Base-by-base conservation (phyloP, 2,329 filamentous ascomycete species). In the Xenosphaeropsis pyriputrescens region DNA sequence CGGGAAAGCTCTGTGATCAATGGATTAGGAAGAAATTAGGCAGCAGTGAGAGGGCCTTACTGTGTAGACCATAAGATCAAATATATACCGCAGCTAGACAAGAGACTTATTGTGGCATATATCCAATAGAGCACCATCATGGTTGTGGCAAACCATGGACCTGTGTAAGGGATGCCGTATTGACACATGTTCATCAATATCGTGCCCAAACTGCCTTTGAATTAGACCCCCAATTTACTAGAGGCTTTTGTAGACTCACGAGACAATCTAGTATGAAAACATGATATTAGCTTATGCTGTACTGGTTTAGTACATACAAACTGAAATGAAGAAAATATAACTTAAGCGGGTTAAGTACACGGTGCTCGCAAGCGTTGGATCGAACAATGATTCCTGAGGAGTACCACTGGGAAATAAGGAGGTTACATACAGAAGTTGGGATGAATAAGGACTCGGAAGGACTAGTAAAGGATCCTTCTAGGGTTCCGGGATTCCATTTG, bases 371-470 rank as follows among this genome's bases (percentile, higher is more conserved):
- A n/a, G n/a, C n/a, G n/a, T n/a, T n/a, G n/a, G n/a, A n/a, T n/a
- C n/a, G n/a, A n/a, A n/a, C n/a, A n/a, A n/a, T n/a, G n/a, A n/a
- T n/a, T n/a, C n/a, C n/a, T n/a, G n/a, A n/a, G n/a, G n/a, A n/a
- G n/a, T n/a, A n/a, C n/a, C n/a, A n/a, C n/a, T n/a, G n/a, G n/a
- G n/a, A n/a, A n/a, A n/a, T n/a, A n/a, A n/a, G 29, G n/a, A n/a
- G 8, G 29, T 29, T n/a, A 29, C 63, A 55, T 52, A 73, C 69
- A 56, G 66, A 73, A 1, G 83, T 72, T 0, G 82, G 81, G 13
- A 85, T 75, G 52, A 89, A 91, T 0, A 89, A 64, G 8, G 75
- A 80, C 52, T 93, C 85, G 0, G 79, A 77, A 11, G 83, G 82
- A 57, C 89, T 83, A 6, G 75, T 63, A 42, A 91, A 79, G 0